Evolutionary conservation across 108 stramenopile genomes (phyloP).

Genomic region (Cylindrotheca fusiformis): DNA sequence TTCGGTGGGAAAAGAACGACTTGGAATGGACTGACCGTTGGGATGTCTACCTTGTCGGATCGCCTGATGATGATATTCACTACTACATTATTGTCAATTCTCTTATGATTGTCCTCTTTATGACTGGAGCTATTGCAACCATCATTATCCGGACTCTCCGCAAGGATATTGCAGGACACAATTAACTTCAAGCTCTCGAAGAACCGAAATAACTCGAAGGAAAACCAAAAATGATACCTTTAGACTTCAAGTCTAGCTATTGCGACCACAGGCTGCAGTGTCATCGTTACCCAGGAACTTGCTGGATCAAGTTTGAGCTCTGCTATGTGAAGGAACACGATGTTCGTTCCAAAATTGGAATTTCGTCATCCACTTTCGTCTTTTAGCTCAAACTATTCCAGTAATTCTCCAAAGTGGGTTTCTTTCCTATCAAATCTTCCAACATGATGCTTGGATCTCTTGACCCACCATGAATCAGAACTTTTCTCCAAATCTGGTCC

Average conservation of each 20-base stretch:
- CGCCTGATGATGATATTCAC: slow-evolving; percentile 95
- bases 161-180: slow-evolving; percentile 96
- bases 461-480: slow-evolving; percentile 79
- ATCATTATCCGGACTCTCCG: slow-evolving; percentile 94
- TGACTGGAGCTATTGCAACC: slow-evolving; percentile 95
- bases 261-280: too few relatives aligned
- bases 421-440: slow-evolving; percentile 54
- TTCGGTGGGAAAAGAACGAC: slow-evolving; percentile 81
- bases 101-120: too few relatives aligned
- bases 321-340: too few relatives aligned
- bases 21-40: slow-evolving; percentile 96
- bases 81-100: slow-evolving; percentile 98
- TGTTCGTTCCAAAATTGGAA: too few relatives aligned
- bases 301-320: too few relatives aligned
- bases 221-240: too few relatives aligned
- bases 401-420: slow-evolving; percentile 28
- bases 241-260: too few relatives aligned
- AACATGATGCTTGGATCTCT: slow-evolving; percentile 77
- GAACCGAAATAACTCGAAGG: slow-evolving; percentile 92
- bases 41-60: slow-evolving; percentile 92
- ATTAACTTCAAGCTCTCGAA: slow-evolving; percentile 80
- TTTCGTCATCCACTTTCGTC: too few relatives aligned
- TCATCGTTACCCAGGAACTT: too few relatives aligned
- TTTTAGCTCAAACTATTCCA: too few relatives aligned
- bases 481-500: slow-evolving; percentile 69